Evolutionary conservation across 768 basidiomycete genomes (phyloP).

Genomic region (Panellus pusillus): DNA sequence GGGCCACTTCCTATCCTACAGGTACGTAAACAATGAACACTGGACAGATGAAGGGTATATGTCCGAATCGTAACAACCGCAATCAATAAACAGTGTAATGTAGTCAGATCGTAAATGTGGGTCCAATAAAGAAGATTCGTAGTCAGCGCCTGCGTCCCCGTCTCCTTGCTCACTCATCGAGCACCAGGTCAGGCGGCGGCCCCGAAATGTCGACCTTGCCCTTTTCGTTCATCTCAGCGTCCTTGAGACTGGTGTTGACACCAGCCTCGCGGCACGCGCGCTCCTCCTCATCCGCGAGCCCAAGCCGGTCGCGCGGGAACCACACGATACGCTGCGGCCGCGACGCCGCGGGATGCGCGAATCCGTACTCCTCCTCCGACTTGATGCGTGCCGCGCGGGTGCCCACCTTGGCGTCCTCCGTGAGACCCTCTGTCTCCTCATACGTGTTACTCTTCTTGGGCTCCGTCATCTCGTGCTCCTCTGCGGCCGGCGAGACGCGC

Average conservation of each 20-base stretch:
- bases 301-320: constrained; percentile 77
- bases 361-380: constrained; percentile 57
- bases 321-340: constrained; percentile 78
- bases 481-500: constrained; percentile 5
- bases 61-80: too few relatives aligned
- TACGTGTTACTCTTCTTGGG: constrained; percentile 11
- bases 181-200: constrained; percentile 35
- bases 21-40: too few relatives aligned
- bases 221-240: constrained; percentile 60
- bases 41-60: too few relatives aligned
- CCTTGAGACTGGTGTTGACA: constrained; percentile 46
- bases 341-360: constrained; percentile 83
- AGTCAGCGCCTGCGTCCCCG: not conserved
- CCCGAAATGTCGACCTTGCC: constrained; percentile 48
- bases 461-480: constrained; percentile 17
- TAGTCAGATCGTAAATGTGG: too few relatives aligned
- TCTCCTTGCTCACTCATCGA: constrained; percentile 9
- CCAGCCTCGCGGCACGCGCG: constrained; percentile 51
- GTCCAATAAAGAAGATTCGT: too few relatives aligned
- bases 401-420: constrained; percentile 7
- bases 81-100: too few relatives aligned
- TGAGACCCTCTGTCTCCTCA: constrained; percentile 16
- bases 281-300: constrained; percentile 64
- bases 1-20: too few relatives aligned
- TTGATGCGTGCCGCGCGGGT: constrained; percentile 10